phyloP scores from a whole-genome alignment of 352 stramenopile genomes.

The Globisporangium barbulae region DNA sequence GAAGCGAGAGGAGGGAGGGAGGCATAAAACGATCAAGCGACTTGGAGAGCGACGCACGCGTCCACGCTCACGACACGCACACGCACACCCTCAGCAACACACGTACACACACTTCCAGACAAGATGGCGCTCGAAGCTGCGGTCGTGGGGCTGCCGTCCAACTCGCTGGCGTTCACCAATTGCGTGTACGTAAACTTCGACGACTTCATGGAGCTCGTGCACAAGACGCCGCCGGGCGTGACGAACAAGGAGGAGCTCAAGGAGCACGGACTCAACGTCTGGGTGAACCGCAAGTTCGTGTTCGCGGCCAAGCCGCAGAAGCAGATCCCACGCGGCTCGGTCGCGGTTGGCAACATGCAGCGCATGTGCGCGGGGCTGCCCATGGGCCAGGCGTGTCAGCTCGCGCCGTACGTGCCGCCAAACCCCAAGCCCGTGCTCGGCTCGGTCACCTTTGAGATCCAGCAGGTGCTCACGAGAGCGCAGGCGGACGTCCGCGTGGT shows the following conservation, averaged over 20 bases:
- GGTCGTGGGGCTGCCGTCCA: conserved; percentile 66
- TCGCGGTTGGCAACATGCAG: conserved; percentile 77
- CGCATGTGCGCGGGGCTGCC: conserved; percentile 73
- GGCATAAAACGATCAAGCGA: neutral
- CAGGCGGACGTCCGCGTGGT: conserved; percentile 60
- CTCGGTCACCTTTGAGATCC: conserved; percentile 82
- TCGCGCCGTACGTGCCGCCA: conserved; percentile 60
- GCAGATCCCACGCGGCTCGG: conserved; percentile 45
- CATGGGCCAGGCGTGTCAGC: conserved; percentile 56
- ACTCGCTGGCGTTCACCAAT: conserved; percentile 84
- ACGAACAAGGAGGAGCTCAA: conserved; percentile 69
- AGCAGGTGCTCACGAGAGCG: conserved; percentile 66
- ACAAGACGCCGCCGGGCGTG: conserved; percentile 53
- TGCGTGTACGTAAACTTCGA: conserved; percentile 74
- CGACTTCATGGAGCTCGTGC: conserved; percentile 71
- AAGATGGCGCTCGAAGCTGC: conserved; percentile 56
- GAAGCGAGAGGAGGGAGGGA: conserved; percentile 10
- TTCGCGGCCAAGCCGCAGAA: conserved; percentile 75
- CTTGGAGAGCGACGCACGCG: neutral
- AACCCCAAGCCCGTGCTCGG: conserved; percentile 43
- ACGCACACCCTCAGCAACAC: neutral
- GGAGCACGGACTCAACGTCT: conserved; percentile 74
- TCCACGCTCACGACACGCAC: neutral
- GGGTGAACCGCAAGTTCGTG: conserved; percentile 81
- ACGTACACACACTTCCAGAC: neutral